A percentile compares a stretch with the other conserved stretches of the same genome.
Conservation (phyloP, 2,329 filamentous ascomycete genomes). For the Fusarium pseudonygamai region DNA sequence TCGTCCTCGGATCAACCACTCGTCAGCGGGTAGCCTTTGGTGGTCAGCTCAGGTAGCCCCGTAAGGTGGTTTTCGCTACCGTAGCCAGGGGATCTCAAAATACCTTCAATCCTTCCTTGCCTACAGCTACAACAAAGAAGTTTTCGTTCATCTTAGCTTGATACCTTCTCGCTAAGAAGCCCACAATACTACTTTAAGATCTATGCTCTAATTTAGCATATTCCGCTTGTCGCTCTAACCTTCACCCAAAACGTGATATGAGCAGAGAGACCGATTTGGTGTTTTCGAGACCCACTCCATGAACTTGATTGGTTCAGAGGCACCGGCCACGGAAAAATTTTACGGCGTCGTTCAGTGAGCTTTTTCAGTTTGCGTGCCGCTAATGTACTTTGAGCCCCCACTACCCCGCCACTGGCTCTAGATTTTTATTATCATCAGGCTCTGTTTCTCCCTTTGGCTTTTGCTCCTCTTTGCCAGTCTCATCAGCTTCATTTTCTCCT, state of each 20-base stretch:
- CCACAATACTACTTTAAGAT: background rate
- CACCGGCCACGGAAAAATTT: slow-evolving; percentile 11
- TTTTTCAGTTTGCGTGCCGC: slow-evolving; percentile 21
- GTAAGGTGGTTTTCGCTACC: background rate
- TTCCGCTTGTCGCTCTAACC: background rate
- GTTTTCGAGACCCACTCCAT: background rate
- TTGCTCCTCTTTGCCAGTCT: slow-evolving; percentile 33
- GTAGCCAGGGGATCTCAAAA: background rate
- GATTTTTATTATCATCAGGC: slow-evolving; percentile 43
- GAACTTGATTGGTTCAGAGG: background rate
- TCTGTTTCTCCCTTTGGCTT: slow-evolving; percentile 29
- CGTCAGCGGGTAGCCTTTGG: background rate
- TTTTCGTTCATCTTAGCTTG: background rate
- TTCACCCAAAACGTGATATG: background rate
- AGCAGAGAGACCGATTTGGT: background rate
- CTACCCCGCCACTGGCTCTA: slow-evolving; percentile 40
- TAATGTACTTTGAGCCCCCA: slow-evolving; percentile 32
- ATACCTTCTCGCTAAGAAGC: background rate
- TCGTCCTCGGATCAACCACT: background rate
- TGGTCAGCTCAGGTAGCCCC: background rate
- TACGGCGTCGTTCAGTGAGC: slow-evolving; percentile 8
- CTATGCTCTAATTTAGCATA: background rate
- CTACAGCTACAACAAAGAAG: background rate
- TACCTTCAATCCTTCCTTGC: background rate
- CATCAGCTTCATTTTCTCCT: slow-evolving; percentile 28